Evolutionary conservation across 2,329 filamentous ascomycete genomes (phyloP).

Genomic region (Trichoderma endophyticum): DNA sequence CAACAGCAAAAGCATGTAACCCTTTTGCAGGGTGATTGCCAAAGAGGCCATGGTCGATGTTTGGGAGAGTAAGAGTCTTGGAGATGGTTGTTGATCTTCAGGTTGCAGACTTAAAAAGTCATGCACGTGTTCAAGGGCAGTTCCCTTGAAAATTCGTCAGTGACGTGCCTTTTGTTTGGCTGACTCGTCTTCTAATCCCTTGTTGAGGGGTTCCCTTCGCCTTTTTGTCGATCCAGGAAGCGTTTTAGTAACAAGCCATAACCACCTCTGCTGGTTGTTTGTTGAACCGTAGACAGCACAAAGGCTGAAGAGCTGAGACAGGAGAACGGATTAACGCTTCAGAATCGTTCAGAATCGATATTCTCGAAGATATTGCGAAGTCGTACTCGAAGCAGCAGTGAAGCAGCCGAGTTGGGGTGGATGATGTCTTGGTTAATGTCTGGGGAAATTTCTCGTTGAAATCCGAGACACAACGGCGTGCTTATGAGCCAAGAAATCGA

Average conservation of each 20-base stretch:
- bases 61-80: not conserved
- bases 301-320: not conserved
- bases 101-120: not conserved
- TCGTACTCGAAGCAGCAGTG: not conserved
- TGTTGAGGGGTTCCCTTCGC: not conserved
- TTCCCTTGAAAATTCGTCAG: not conserved
- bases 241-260: slow-evolving; percentile 6
- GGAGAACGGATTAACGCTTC: not conserved
- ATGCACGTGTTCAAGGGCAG: not conserved
- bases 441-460: not conserved
- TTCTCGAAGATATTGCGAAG: not conserved
- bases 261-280: not conserved
- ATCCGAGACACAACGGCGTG: slow-evolving; percentile 4
- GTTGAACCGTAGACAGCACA: not conserved
- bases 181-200: not conserved
- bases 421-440: slow-evolving; percentile 4
- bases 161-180: not conserved
- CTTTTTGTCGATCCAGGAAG: not conserved
- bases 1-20: slow-evolving; percentile 26
- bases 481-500: not conserved
- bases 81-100: not conserved
- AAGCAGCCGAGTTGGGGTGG: not conserved
- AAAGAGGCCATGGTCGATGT: slow-evolving; percentile 24
- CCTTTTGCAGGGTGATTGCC: slow-evolving; percentile 21
- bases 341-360: not conserved